phyloP scores from a whole-genome alignment of 768 basidiomycete species.

The Hydnum rufescens region DNA sequence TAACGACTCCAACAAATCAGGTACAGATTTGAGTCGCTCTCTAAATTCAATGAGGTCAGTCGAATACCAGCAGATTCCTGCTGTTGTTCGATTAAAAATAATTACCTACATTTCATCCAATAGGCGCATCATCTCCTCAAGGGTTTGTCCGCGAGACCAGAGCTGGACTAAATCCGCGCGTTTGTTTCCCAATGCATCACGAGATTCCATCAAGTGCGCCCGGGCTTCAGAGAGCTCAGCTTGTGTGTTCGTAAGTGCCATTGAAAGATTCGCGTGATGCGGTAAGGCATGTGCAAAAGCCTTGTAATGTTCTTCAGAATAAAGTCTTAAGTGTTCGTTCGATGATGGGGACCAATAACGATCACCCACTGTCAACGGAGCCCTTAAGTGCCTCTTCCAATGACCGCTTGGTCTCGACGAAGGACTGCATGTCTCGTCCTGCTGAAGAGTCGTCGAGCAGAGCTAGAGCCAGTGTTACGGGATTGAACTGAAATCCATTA shows the following conservation, averaged over 20 bases:
- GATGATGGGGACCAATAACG: slow-evolving; percentile 2
- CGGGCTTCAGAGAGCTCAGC: slow-evolving; percentile 53
- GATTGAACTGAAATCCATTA: slow-evolving; percentile 50
- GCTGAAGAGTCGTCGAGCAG: slow-evolving; percentile 58
- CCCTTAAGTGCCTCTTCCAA: slow-evolving; percentile 66
- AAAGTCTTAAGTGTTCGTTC: not conserved
- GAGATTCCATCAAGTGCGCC: slow-evolving; percentile 50
- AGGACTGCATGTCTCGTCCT: slow-evolving; percentile 59
- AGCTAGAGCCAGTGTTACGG: slow-evolving; percentile 80
- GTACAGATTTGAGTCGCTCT: slow-evolving; percentile 75
- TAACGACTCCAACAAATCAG: slow-evolving; percentile 80
- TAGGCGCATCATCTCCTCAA: slow-evolving; percentile 91
- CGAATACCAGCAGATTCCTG: slow-evolving; percentile 10
- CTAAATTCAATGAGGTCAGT: slow-evolving; percentile 23
- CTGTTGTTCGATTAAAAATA: too few species aligned
- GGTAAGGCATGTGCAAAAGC: slow-evolving; percentile 88
- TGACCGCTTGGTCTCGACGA: slow-evolving; percentile 53
- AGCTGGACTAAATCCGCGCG: slow-evolving; percentile 79
- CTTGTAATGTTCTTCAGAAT: slow-evolving; percentile 63
- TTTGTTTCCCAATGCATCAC: slow-evolving; percentile 59
- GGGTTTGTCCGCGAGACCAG: slow-evolving; percentile 71
- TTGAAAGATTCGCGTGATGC: slow-evolving; percentile 63
- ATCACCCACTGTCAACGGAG: slow-evolving; percentile 62
- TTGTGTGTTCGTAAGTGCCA: slow-evolving; percentile 54
- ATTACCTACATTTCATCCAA: slow-evolving; percentile 73